Conservation (phyloP, 441 rosid genomes). For the Biscutella laevigata region DNA sequence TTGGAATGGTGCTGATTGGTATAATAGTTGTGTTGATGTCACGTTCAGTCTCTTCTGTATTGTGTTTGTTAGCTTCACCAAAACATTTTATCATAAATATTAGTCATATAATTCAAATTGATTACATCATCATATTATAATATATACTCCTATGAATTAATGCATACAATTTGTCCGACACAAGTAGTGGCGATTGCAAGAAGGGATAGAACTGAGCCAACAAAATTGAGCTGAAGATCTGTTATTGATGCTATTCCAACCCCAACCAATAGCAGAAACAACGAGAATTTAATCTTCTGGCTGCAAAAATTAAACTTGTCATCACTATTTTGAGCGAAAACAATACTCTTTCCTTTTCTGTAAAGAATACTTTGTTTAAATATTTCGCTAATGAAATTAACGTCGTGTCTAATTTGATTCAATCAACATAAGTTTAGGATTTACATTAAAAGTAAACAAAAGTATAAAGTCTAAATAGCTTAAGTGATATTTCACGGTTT, state of each 20-base stretch:
- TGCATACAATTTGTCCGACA: slow-evolving; percentile 88
- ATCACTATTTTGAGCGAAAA: not conserved
- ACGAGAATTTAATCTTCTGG: slow-evolving; percentile 64
- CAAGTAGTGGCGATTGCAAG: slow-evolving; percentile 88
- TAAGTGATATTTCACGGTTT: too few relatives aligned
- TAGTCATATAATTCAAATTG: not conserved
- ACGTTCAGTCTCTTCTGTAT: slow-evolving; percentile 89
- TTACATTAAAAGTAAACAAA: too few relatives aligned
- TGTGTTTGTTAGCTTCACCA: slow-evolving; percentile 75
- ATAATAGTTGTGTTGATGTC: slow-evolving; percentile 85
- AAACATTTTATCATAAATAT: not conserved
- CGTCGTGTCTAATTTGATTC: too few relatives aligned
- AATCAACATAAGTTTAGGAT: too few relatives aligned
- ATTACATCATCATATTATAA: not conserved
- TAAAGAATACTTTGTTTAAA: too few relatives aligned
- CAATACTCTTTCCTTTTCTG: too few relatives aligned
- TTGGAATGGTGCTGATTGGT: slow-evolving; percentile 95
- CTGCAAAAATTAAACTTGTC: slow-evolving; percentile 39
- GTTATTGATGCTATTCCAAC: slow-evolving; percentile 91
- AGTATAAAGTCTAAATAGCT: too few relatives aligned
- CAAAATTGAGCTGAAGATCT: slow-evolving; percentile 85
- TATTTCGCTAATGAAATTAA: too few relatives aligned
- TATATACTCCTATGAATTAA: not conserved
- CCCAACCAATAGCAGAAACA: slow-evolving; percentile 61
- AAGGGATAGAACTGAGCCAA: slow-evolving; percentile 70